phyloP scores from a whole-genome alignment of 306 rosid genomes.

The Fragaria nilgerrensis region DNA sequence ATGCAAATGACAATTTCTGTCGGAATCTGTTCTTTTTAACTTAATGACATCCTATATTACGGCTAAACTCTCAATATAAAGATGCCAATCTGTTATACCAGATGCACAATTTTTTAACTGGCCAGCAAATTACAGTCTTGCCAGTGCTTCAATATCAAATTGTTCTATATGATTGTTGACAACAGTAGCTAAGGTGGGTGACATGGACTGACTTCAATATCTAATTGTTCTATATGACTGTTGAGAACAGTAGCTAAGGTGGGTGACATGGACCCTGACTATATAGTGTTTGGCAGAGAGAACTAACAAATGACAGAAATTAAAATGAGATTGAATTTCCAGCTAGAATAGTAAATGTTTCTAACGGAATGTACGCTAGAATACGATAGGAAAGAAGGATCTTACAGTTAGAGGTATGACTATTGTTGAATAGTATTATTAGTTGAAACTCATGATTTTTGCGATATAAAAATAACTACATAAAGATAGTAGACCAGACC shows the following conservation, averaged over 20 bases:
- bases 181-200: neutral
- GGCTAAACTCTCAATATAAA: neutral
- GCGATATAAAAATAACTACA: neutral
- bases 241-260: neutral
- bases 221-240: neutral
- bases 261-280: neutral
- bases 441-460: neutral
- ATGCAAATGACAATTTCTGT: neutral
- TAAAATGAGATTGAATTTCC: neutral
- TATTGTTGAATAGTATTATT: neutral
- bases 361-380: neutral
- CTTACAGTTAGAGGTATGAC: constrained; percentile 1
- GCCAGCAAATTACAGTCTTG: neutral
- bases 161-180: neutral
- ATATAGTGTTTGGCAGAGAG: neutral
- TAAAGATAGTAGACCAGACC: constrained; percentile 39
- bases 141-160: neutral
- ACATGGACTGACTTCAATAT: neutral
- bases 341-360: neutral
- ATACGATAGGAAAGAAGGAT: neutral
- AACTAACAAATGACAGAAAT: neutral
- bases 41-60: neutral
- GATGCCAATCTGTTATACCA: neutral
- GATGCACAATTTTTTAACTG: neutral
- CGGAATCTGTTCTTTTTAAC: neutral